These are phyloP conservation scores for Monosporascus cannonballus DNA, from an alignment of 2,329 filamentous ascomycete genomes.

Conservation along the genomic window DNA sequence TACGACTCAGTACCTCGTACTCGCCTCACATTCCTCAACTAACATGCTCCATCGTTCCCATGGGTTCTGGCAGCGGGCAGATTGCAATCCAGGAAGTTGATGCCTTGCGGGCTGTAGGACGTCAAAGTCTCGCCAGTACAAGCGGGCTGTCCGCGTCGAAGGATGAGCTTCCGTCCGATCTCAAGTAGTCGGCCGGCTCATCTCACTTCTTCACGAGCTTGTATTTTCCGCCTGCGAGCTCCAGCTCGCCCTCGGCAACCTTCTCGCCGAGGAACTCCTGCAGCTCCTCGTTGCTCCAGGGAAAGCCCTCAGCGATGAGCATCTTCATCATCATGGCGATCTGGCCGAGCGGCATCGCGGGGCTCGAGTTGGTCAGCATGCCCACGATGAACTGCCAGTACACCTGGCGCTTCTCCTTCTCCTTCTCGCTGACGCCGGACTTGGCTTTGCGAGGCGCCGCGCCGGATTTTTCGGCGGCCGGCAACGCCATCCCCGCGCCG, in stretches of 20 bases:
- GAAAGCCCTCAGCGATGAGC: conserved; percentile 79
- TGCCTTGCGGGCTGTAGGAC: no score
- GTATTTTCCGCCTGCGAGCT: conserved; percentile 66
- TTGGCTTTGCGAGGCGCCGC: conserved; percentile 43
- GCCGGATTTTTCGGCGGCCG: conserved; percentile 4
- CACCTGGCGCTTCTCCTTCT: conserved; percentile 53
- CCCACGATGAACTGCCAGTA: conserved; percentile 91
- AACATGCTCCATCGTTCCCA: no score
- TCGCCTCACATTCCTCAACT: no score
- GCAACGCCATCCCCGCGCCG: conserved; percentile 12
- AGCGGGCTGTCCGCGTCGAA: no score
- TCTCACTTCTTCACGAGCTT: conserved; percentile 53
- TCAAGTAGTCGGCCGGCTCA: conserved; percentile 4
- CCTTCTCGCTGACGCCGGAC: conserved; percentile 54
- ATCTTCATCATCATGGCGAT: conserved; percentile 96
- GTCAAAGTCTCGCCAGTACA: no score
- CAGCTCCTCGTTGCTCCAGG: conserved; percentile 84
- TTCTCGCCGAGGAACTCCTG: conserved; percentile 74
- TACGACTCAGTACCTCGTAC: no score
- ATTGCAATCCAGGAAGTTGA: no score
- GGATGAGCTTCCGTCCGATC: neutral
- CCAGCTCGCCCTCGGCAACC: conserved; percentile 65
- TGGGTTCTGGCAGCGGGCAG: no score
- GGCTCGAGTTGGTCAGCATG: conserved; percentile 89
- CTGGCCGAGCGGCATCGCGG: conserved; percentile 69